Conservation (phyloP, 352 stramenopile genomes). For the Hyphochytrium catenoides region DNA sequence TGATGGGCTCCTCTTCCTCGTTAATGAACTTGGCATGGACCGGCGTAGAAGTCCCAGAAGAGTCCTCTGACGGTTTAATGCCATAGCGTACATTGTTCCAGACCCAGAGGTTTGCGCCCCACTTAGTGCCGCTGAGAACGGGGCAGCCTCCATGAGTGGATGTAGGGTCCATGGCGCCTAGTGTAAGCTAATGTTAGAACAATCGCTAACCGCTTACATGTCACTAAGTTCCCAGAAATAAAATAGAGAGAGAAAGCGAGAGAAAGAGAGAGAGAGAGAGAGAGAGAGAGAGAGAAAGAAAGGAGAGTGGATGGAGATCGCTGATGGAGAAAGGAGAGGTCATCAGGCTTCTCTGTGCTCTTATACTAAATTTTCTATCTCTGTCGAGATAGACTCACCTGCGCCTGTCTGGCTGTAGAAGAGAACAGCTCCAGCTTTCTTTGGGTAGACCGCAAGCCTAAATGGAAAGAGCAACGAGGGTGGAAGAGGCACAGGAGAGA, state of each 20-base stretch:
- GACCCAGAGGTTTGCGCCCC: slow-evolving; percentile 89
- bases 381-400: too few species aligned
- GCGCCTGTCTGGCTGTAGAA: slow-evolving; percentile 94
- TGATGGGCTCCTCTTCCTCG: slow-evolving; percentile 19
- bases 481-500: too few species aligned
- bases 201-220: too few species aligned
- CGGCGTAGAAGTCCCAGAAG: too few species aligned
- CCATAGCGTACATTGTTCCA: slow-evolving; percentile 73
- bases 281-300: too few species aligned
- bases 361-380: slow-evolving; percentile 2
- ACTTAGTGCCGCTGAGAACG: slow-evolving; percentile 79
- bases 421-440: slow-evolving; percentile 73
- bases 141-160: slow-evolving; percentile 79
- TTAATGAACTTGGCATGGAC: slow-evolving; percentile 41
- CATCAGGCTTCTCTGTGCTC: slow-evolving; percentile 3
- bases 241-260: too few species aligned
- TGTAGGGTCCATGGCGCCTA: slow-evolving; percentile 44
- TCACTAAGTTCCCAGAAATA: too few species aligned
- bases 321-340: too few species aligned
- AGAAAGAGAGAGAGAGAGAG: too few species aligned
- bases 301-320: too few species aligned
- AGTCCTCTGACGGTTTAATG: slow-evolving; percentile 14
- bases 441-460: slow-evolving; percentile 41
- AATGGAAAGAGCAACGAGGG: too few species aligned
- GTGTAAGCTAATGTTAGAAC: too few species aligned